Conservation (phyloP, 2,329 filamentous ascomycete genomes). For the Fusarium domesticum region DNA sequence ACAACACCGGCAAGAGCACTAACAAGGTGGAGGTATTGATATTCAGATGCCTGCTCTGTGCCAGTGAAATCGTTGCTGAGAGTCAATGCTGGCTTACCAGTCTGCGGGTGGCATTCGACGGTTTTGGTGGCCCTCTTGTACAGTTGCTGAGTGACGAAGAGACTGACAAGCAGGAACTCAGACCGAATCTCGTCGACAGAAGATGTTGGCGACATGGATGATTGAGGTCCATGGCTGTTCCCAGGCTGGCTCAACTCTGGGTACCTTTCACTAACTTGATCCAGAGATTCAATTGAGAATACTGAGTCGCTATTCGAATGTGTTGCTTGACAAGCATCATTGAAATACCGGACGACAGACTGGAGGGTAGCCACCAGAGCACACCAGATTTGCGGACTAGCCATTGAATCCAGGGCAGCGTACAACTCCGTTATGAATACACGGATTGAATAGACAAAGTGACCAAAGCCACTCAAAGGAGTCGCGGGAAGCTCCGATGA, state of each 20-base stretch:
- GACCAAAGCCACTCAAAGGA: conserved; percentile 31
- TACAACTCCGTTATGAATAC: conserved; percentile 37
- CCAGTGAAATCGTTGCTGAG: conserved; percentile 35
- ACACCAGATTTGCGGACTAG: conserved; percentile 36
- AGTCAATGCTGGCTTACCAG: conserved; percentile 23
- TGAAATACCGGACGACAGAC: conserved; percentile 36
- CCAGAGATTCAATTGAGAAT: conserved; percentile 20
- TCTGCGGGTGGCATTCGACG: conserved; percentile 19
- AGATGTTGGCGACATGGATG: conserved; percentile 4
- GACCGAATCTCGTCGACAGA: conserved; percentile 31
- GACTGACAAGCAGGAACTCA: conserved; percentile 40
- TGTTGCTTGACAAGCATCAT: conserved; percentile 39
- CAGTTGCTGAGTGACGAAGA: conserved; percentile 39
- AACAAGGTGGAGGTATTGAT: conserved; percentile 37
- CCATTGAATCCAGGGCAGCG: conserved; percentile 34
- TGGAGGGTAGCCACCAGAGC: conserved; percentile 39
- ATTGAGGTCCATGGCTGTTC: conserved; percentile 1
- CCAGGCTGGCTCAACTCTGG: conserved; percentile 23
- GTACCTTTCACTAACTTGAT: conserved; percentile 29
- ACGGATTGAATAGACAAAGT: conserved; percentile 41
- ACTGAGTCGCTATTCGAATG: conserved; percentile 20
- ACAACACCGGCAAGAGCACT: conserved; percentile 37
- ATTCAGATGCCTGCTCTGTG: conserved; percentile 27
- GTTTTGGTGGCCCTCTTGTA: conserved; percentile 41
- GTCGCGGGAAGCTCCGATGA: conserved; percentile 41